Evolutionary conservation across 352 stramenopile species (phyloP).

Genomic region (Phytophthora pini): DNA sequence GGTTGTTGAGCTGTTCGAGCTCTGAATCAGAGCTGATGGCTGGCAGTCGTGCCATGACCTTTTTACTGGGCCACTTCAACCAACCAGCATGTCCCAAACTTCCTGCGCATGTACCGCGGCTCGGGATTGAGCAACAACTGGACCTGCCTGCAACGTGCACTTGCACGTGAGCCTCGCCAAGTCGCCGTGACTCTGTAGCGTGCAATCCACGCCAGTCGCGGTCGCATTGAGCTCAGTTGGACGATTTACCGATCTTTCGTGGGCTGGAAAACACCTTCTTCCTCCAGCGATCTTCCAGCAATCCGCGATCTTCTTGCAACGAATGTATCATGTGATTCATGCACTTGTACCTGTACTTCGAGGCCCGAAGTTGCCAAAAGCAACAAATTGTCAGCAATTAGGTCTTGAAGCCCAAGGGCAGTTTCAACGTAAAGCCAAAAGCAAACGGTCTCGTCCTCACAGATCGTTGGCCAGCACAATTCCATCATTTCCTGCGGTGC

Average conservation of each 20-base stretch:
- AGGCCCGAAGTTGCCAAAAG: no score
- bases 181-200: background rate
- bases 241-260: background rate
- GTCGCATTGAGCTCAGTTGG: background rate
- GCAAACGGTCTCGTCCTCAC: no score
- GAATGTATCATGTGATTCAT: constrained; percentile 7
- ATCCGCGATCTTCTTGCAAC: constrained; percentile 10
- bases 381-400: no score
- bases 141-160: constrained; percentile 13
- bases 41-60: constrained; percentile 5
- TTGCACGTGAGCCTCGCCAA: no score
- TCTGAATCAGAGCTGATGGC: background rate
- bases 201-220: background rate
- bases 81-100: constrained; percentile 17
- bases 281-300: background rate
- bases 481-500: no score
- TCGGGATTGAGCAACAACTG: constrained; percentile 14
- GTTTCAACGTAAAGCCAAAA: no score
- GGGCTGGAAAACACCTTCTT: no score
- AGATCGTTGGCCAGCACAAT: no score
- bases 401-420: no score
- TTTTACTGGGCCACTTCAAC: constrained; percentile 15
- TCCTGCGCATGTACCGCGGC: constrained; percentile 6
- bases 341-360: no score
- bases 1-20: constrained; percentile 1